phyloP scores from a whole-genome alignment of 108 stramenopile species.

The Discostella stelligeroides region DNA sequence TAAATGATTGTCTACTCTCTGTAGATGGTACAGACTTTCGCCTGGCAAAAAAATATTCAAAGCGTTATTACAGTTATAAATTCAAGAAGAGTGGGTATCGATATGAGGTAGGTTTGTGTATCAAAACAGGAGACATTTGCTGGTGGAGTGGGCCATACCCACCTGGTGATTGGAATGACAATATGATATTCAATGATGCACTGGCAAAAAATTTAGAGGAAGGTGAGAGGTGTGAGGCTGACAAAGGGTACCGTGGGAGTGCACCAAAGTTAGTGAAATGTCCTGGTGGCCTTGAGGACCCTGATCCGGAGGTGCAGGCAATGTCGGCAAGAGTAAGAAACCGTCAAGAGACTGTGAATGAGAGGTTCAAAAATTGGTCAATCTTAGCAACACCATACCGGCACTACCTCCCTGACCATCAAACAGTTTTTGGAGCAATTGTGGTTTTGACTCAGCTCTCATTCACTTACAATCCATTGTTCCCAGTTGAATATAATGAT shows the following conservation, averaged over 20 bases:
- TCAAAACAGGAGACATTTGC: slow-evolving; percentile 27
- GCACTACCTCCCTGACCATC: neutral
- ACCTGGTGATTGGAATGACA: slow-evolving; percentile 33
- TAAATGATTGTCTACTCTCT: too few relatives aligned
- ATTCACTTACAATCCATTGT: slow-evolving; percentile 8
- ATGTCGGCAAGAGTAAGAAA: slow-evolving; percentile 2
- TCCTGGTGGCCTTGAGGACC: too few relatives aligned
- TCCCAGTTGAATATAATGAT: slow-evolving; percentile 15
- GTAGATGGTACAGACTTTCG: too few relatives aligned
- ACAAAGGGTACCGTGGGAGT: too few relatives aligned
- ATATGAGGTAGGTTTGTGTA: slow-evolving; percentile 36
- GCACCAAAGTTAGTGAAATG: too few relatives aligned
- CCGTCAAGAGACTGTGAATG: slow-evolving; percentile 41
- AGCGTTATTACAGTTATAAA: too few relatives aligned
- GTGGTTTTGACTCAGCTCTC: too few relatives aligned
- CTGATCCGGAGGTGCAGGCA: too few relatives aligned
- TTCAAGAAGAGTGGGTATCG: too few relatives aligned
- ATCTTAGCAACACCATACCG: neutral
- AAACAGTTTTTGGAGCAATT: too few relatives aligned
- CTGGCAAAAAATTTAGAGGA: slow-evolving; percentile 14
- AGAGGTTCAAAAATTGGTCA: slow-evolving; percentile 27
- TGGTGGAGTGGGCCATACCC: slow-evolving; percentile 37
- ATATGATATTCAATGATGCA: slow-evolving; percentile 19
- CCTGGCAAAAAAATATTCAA: too few relatives aligned
- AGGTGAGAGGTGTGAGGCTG: slow-evolving; percentile 23